A percentile compares a stretch with the other conserved stretches of the same genome.
phyloP scores from a whole-genome alignment of 352 stramenopile genomes.

The Pythium biforme region DNA sequence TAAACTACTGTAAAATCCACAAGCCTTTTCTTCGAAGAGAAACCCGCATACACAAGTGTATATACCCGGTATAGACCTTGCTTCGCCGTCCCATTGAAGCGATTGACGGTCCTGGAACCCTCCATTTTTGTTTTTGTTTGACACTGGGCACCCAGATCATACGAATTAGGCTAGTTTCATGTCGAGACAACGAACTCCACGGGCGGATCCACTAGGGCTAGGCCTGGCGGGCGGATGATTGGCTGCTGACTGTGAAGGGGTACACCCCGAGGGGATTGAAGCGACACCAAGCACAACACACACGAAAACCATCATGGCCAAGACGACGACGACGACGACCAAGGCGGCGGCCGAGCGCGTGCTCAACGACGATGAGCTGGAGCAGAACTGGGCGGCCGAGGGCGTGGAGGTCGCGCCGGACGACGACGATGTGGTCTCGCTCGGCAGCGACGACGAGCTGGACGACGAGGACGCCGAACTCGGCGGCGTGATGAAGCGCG shows the following conservation, averaged over 20 bases:
- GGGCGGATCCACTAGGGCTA: constrained; percentile 30
- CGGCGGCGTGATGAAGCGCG: constrained; percentile 32
- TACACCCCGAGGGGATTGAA: constrained; percentile 17
- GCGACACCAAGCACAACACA: constrained; percentile 5
- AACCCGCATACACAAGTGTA: too few relatives aligned
- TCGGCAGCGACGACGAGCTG: constrained; percentile 80
- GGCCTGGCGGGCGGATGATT: constrained; percentile 27
- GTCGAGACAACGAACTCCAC: background rate
- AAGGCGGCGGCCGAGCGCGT: background rate
- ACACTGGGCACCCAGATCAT: too few relatives aligned
- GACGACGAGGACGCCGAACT: constrained; percentile 71
- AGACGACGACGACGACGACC: constrained; percentile 4
- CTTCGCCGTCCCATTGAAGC: too few relatives aligned
- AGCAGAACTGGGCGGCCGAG: constrained; percentile 36
- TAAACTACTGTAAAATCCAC: constrained; percentile 16
- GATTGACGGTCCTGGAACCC: too few relatives aligned
- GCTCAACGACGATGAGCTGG: constrained; percentile 38
- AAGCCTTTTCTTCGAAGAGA: background rate
- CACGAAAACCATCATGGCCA: constrained; percentile 13
- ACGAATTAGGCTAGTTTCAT: background rate
- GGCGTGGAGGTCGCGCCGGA: constrained; percentile 26
- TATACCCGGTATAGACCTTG: too few relatives aligned
- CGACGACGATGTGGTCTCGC: constrained; percentile 48
- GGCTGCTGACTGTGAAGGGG: constrained; percentile 18
- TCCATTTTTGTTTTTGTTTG: too few relatives aligned